These are phyloP conservation scores for Dactylellina parvicollis DNA, from an alignment of 2,329 filamentous ascomycete species.

Conservation along the genomic window DNA sequence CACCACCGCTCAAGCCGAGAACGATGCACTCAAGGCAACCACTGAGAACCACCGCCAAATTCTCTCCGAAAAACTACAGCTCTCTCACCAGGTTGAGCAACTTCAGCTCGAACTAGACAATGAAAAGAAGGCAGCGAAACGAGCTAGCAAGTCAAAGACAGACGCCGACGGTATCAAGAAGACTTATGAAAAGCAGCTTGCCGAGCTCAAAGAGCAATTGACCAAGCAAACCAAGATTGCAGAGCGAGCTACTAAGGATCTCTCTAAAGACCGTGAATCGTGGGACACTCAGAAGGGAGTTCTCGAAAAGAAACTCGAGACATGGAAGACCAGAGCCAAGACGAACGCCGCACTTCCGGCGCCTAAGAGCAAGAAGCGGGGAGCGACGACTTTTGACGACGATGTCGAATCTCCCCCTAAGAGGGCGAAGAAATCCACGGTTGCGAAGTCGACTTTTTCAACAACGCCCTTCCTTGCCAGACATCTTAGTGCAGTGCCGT, in stretches of 20 bases:
- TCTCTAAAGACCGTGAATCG: slow-evolving; percentile 46
- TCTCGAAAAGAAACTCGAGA: slow-evolving; percentile 55
- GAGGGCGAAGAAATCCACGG: slow-evolving; percentile 64
- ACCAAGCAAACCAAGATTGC: slow-evolving; percentile 45
- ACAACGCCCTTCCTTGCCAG: slow-evolving; percentile 93
- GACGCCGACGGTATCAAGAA: slow-evolving; percentile 45
- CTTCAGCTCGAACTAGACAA: slow-evolving; percentile 66
- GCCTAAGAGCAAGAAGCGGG: slow-evolving; percentile 51
- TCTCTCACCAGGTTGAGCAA: slow-evolving; percentile 65
- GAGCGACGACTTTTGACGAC: slow-evolving; percentile 51
- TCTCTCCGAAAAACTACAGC: slow-evolving; percentile 64
- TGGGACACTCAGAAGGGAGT: slow-evolving; percentile 49
- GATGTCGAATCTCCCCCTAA: slow-evolving; percentile 55
- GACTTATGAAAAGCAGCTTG: slow-evolving; percentile 27
- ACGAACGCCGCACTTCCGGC: slow-evolving; percentile 40
- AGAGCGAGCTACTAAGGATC: slow-evolving; percentile 40
- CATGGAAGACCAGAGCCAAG: slow-evolving; percentile 50
- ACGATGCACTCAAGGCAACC: slow-evolving; percentile 70
- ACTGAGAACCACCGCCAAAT: slow-evolving; percentile 68
- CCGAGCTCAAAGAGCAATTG: slow-evolving; percentile 51
- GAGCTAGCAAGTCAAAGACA: slow-evolving; percentile 47
- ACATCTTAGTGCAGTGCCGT: slow-evolving; percentile 69
- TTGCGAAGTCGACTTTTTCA: slow-evolving; percentile 91
- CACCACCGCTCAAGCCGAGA: slow-evolving; percentile 70
- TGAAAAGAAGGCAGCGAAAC: slow-evolving; percentile 63